These are phyloP conservation scores for Umbilicus rupestris DNA, from an alignment of 164 flowering plant genomes.

Conservation along the genomic window DNA sequence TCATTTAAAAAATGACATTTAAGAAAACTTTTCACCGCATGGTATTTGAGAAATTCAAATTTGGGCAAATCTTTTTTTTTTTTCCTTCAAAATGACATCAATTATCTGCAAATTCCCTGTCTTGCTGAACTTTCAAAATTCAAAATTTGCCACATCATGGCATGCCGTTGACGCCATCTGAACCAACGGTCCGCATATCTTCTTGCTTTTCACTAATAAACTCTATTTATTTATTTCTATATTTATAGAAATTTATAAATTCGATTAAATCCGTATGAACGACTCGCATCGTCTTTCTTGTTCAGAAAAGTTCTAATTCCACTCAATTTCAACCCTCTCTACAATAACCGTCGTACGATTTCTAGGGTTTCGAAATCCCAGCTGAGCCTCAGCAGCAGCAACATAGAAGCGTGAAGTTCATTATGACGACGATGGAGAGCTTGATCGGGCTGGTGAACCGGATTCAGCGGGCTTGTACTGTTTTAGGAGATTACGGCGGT, in stretches of 20 bases:
- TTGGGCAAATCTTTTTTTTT: too few relatives aligned
- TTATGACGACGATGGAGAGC: conserved; percentile 83
- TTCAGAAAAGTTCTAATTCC: neutral
- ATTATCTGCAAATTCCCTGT: too few relatives aligned
- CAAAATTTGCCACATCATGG: neutral
- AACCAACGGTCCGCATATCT: conserved; percentile 1
- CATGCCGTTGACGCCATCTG: neutral
- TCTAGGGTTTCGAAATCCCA: conserved; percentile 1
- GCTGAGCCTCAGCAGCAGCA: neutral
- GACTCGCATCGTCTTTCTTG: neutral
- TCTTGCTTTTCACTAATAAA: neutral
- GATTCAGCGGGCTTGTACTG: conserved; percentile 78
- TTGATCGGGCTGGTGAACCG: conserved; percentile 82
- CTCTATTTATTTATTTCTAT: too few relatives aligned
- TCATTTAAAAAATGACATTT: too few relatives aligned
- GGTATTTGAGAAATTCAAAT: too few relatives aligned
- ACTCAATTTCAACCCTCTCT: too few relatives aligned
- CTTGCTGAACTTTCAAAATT: neutral
- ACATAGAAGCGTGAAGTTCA: neutral
- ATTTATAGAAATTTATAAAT: neutral
- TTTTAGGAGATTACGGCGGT: conserved; percentile 74
- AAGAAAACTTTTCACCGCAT: too few relatives aligned
- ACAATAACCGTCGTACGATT: neutral
- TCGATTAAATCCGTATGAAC: neutral
- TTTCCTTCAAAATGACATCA: too few relatives aligned